Conservation (phyloP, 768 basidiomycete genomes). For the Boletus huronensis region DNA sequence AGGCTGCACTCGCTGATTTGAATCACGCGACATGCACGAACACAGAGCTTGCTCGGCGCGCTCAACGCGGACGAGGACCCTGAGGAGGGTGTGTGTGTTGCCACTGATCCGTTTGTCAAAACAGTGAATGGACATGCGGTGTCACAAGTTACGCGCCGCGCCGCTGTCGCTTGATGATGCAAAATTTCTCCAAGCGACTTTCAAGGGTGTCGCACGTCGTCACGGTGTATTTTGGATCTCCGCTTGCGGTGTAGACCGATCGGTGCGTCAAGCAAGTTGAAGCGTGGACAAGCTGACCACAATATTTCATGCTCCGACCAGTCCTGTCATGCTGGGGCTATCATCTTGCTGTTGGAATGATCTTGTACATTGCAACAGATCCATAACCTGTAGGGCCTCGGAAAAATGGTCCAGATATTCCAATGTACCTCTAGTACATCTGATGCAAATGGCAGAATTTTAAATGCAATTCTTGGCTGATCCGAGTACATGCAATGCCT, state of each 20-base stretch:
- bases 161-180: not conserved
- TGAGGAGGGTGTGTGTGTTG: not conserved
- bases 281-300: too few species aligned
- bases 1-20: not conserved
- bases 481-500: too few species aligned
- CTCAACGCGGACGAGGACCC: not conserved
- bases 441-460: too few species aligned
- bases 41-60: not conserved
- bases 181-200: too few species aligned
- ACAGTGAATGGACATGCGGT: not conserved
- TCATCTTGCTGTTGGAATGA: not conserved
- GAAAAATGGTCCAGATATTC: not conserved
- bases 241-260: too few species aligned
- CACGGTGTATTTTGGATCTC: too few species aligned
- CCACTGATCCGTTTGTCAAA: not conserved
- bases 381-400: not conserved
- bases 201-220: too few species aligned
- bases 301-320: not conserved
- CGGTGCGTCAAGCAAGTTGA: too few species aligned
- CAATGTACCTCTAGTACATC: not conserved
- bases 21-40: not conserved
- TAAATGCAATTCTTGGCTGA: too few species aligned
- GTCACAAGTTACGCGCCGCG: not conserved
- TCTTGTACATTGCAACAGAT: too few species aligned
- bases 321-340: not conserved